Conservation (phyloP, 345 rosid species). For the Euphorbia tirucalli region DNA sequence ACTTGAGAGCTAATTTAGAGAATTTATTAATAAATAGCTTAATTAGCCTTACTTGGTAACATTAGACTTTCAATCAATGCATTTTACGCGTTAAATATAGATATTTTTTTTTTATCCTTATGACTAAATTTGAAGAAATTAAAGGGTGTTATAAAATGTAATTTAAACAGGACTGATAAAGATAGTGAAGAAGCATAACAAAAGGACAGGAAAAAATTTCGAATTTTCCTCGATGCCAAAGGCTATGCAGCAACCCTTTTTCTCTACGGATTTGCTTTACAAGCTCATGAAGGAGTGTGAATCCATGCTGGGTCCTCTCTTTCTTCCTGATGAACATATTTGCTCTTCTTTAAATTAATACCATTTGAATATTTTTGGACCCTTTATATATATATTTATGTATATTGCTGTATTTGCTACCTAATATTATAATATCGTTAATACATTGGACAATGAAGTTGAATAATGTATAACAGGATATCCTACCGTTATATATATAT, state of each 20-base stretch:
- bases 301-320: slow-evolving; percentile 32
- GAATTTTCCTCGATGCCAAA: slow-evolving; percentile 26
- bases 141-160: neutral
- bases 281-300: slow-evolving; percentile 38
- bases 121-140: too few relatives aligned
- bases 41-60: too few relatives aligned
- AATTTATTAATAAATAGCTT: too few relatives aligned
- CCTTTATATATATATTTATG: neutral
- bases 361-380: neutral
- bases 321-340: slow-evolving; percentile 21
- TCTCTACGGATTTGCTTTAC: slow-evolving; percentile 43
- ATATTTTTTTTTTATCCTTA: too few relatives aligned
- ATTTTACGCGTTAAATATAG: too few relatives aligned
- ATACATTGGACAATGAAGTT: too few relatives aligned
- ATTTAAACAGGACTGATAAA: slow-evolving; percentile 35
- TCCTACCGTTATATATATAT: too few relatives aligned
- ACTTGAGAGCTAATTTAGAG: too few relatives aligned
- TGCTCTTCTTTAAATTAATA: neutral
- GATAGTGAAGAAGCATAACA: slow-evolving; percentile 55
- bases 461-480: too few relatives aligned
- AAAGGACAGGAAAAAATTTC: slow-evolving; percentile 26
- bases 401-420: too few relatives aligned
- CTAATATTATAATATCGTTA: too few relatives aligned
- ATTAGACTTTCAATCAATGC: too few relatives aligned
- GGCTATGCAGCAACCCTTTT: slow-evolving; percentile 40